Conservation (phyloP, 2,329 filamentous ascomycete species). For the Colletotrichum lini region DNA sequence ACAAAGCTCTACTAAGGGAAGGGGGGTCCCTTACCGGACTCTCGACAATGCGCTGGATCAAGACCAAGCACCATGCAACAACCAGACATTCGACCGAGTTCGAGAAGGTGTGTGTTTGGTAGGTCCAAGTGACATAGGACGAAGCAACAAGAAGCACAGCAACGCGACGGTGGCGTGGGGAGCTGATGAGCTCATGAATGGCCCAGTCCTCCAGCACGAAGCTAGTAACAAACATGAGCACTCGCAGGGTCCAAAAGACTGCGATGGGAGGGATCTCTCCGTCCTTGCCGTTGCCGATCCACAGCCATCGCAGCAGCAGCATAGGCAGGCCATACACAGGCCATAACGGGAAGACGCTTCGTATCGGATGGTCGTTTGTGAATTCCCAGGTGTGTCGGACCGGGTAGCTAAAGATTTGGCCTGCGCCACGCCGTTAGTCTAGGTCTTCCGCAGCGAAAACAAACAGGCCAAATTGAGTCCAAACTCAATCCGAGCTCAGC, state of each 20-base stretch:
- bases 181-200: conserved; percentile 88
- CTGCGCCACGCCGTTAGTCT: conserved; percentile 61
- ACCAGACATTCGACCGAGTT: conserved; percentile 96
- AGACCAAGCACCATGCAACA: conserved; percentile 92
- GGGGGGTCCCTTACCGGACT: conserved; percentile 75
- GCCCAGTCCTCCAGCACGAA: conserved; percentile 99
- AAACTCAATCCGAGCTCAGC: conserved; percentile 31
- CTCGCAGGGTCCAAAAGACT: conserved; percentile 90
- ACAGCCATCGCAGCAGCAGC: conserved; percentile 92
- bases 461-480: conserved; percentile 27
- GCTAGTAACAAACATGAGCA: conserved; percentile 94
- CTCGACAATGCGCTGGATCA: conserved; percentile 88
- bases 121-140: conserved; percentile 98
- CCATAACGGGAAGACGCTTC: conserved; percentile 97
- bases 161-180: conserved; percentile 77
- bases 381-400: conserved; percentile 97
- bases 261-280: conserved; percentile 84
- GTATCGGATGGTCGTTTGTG: conserved; percentile 87
- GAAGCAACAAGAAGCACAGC: conserved; percentile 91
- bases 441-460: conserved; percentile 39
- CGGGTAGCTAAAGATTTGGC: conserved; percentile 93
- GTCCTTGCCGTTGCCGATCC: conserved; percentile 85
- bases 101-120: conserved; percentile 98
- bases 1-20: not conserved
- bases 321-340: conserved; percentile 94